phyloP scores from a whole-genome alignment of 208 protist species.

The Trypanosoma theileri region DNA sequence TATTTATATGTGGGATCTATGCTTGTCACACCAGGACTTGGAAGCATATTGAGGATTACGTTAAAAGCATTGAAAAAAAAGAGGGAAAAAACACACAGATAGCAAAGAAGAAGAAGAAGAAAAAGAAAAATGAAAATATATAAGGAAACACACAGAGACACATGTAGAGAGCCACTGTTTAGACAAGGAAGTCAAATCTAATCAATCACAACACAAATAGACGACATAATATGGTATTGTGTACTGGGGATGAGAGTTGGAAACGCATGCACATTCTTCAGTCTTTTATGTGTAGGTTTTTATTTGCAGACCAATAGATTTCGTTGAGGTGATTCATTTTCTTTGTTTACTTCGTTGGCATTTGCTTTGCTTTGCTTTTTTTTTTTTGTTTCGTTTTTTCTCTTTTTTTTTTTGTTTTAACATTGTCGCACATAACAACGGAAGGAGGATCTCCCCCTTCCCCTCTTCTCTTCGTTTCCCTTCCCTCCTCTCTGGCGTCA shows the following conservation, averaged over 20 bases:
- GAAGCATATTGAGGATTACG: not conserved
- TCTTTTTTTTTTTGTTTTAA: not conserved
- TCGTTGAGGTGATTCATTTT: too few relatives aligned
- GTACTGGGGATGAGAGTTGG: too few relatives aligned
- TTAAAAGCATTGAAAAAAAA: not conserved
- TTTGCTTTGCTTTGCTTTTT: too few relatives aligned
- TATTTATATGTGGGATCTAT: slow-evolving; percentile 4
- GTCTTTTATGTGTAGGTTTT: too few relatives aligned
- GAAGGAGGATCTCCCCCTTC: not conserved
- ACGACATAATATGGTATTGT: too few relatives aligned
- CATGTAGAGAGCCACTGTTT: not conserved
- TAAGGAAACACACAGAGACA: not conserved
- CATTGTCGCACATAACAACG: not conserved
- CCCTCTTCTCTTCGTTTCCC: not conserved
- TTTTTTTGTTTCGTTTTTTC: not conserved
- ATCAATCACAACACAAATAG: too few relatives aligned
- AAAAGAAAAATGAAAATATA: not conserved
- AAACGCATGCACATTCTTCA: too few relatives aligned
- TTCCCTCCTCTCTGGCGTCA: not conserved
- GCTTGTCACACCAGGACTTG: not conserved
- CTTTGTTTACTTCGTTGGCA: not conserved
- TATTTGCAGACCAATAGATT: too few relatives aligned
- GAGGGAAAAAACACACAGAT: not conserved
- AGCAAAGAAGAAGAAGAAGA: slow-evolving; percentile 12
- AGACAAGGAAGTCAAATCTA: too few relatives aligned